phyloP scores from a whole-genome alignment of 495 filamentous ascomycete genomes.

The Podospora fimiseda region DNA sequence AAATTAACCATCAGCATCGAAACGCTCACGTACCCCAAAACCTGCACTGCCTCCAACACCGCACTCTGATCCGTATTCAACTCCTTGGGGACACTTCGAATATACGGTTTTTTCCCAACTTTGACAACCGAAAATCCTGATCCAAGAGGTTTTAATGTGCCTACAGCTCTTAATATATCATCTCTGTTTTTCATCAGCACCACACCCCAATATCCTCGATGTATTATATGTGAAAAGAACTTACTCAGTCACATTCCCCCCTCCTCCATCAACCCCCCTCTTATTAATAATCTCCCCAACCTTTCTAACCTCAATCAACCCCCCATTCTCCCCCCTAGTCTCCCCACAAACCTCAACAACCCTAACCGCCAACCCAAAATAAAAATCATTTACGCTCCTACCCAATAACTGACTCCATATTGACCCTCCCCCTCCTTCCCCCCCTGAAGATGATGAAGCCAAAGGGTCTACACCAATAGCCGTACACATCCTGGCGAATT shows the following conservation, averaged over 20 bases:
- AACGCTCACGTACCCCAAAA: constrained; percentile 81
- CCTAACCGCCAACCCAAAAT: constrained; percentile 89
- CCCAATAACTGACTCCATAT: constrained; percentile 93
- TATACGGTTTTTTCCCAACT: constrained; percentile 78
- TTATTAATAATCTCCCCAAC: constrained; percentile 65
- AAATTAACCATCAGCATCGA: constrained; percentile 92
- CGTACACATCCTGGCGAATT: constrained; percentile 97
- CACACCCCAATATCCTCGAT: too few species aligned
- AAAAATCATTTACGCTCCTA: constrained; percentile 91
- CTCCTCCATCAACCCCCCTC: constrained; percentile 61
- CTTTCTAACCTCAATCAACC: constrained; percentile 78
- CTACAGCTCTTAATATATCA: constrained; percentile 85
- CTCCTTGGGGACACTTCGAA: constrained; percentile 91
- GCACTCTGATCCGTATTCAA: constrained; percentile 90
- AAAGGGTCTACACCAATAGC: constrained; percentile 94
- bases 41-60: constrained; percentile 78
- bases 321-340: constrained; percentile 87
- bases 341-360: constrained; percentile 89
- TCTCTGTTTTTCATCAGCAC: constrained; percentile 64
- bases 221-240: too few species aligned
- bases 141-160: constrained; percentile 79
- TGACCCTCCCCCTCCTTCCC: constrained; percentile 47
- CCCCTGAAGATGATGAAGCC: constrained; percentile 46
- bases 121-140: constrained; percentile 76
- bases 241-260: constrained; percentile 65